These are phyloP conservation scores for Backusella mclennaniae DNA, from an alignment of 192 early-diverging fungal genomes.

Conservation along the genomic window DNA sequence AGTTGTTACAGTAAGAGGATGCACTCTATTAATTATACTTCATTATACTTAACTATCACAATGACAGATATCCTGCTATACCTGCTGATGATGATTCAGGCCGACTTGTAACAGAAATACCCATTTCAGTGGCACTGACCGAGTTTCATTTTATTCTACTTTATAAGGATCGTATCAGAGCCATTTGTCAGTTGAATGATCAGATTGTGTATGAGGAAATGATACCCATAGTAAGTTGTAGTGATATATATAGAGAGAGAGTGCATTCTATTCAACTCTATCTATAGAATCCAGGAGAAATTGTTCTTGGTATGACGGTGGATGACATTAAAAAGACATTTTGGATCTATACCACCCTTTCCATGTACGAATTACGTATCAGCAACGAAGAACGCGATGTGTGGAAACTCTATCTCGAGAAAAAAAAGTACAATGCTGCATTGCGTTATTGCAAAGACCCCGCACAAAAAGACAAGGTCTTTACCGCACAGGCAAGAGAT, in stretches of 20 bases:
- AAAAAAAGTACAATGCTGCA: conserved; percentile 81
- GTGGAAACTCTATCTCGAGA: conserved; percentile 87
- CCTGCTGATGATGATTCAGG: conserved; percentile 36
- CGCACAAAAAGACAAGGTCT: conserved; percentile 73
- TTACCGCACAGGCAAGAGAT: conserved; percentile 85
- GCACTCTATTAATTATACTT: not conserved
- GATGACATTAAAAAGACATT: conserved; percentile 83
- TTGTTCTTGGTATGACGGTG: conserved; percentile 63
- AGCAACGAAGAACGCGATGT: conserved; percentile 92
- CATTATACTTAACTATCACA: not conserved
- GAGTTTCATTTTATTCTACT: conserved; percentile 89
- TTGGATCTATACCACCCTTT: conserved; percentile 86
- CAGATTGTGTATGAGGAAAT: conserved; percentile 82
- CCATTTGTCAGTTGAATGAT: conserved; percentile 77
- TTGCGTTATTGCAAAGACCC: conserved; percentile 75
- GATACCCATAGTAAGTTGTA: conserved; percentile 60
- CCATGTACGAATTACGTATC: conserved; percentile 89
- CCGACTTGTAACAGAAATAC: conserved; percentile 47
- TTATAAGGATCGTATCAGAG: conserved; percentile 74
- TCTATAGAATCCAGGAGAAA: conserved; percentile 33
- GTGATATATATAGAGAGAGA: too few species aligned
- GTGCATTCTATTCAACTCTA: too few species aligned
- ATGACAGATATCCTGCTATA: conserved; percentile 49
- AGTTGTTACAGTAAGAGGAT: conserved; percentile 70
- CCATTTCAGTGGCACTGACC: conserved; percentile 77